phyloP scores from a whole-genome alignment of 345 rosid genomes.

The Lenwebbia sp. region DNA sequence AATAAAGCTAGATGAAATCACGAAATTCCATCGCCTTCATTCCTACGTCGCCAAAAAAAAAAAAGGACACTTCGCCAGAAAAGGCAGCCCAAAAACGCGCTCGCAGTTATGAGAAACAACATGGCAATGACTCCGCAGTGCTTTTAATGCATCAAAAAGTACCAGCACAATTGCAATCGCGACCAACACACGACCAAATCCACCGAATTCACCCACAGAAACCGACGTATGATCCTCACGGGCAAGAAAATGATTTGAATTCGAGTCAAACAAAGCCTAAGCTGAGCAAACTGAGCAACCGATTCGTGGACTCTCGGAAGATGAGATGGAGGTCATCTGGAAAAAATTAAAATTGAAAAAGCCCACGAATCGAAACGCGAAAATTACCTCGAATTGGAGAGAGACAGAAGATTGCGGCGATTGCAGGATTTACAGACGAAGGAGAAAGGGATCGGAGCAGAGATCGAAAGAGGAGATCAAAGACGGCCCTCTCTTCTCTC shows the following conservation, averaged over 20 bases:
- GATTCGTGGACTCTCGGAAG: not conserved
- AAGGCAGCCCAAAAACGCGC: not conserved
- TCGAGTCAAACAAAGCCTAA: not conserved
- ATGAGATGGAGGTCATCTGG: not conserved
- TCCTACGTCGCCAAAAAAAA: not conserved
- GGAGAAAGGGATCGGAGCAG: not conserved
- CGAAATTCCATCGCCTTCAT: not conserved
- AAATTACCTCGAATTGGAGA: not conserved
- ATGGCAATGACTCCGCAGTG: not conserved
- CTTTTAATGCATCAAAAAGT: not conserved
- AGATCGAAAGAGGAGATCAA: not conserved
- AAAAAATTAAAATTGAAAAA: not conserved
- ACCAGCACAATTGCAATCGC: not conserved
- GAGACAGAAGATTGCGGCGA: not conserved
- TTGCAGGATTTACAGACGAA: not conserved
- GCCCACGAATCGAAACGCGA: not conserved
- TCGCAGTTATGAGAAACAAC: not conserved
- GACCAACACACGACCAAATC: not conserved
- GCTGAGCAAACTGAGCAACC: not conserved
- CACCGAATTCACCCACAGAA: not conserved
- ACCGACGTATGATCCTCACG: not conserved
- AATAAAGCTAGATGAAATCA: not conserved
- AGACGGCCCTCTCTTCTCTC: not conserved
- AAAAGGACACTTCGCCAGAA: not conserved
- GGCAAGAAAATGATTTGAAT: not conserved